Percentiles rank a stretch among this genome's conserved stretches.
Conservation (phyloP, 2,329 filamentous ascomycete species). For the Madurella mycetomatis region DNA sequence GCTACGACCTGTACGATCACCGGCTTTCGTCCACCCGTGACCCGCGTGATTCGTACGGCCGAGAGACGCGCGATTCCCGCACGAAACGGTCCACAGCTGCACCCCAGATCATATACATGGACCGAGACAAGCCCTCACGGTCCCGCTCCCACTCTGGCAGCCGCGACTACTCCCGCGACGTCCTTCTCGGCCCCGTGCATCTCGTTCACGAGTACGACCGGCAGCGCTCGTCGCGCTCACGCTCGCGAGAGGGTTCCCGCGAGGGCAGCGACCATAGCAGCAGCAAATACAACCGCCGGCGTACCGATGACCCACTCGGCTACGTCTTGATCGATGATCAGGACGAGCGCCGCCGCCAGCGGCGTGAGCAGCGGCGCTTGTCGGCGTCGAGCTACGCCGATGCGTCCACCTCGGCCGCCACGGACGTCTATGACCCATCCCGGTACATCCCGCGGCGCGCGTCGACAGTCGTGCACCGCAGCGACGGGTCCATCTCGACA, state of each 20-base stretch:
- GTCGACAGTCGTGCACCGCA: slow-evolving; percentile 22
- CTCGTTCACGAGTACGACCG: slow-evolving; percentile 19
- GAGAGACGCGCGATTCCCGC: slow-evolving; percentile 18
- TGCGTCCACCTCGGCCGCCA: slow-evolving; percentile 5
- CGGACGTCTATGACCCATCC: slow-evolving; percentile 13
- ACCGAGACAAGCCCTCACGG: slow-evolving; percentile 13
- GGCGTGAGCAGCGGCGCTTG: slow-evolving; percentile 13
- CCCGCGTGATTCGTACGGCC: slow-evolving; percentile 15
- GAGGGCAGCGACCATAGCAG: slow-evolving; percentile 1
- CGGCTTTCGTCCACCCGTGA: slow-evolving; percentile 12
- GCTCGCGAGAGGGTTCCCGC: neutral
- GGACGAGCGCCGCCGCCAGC: slow-evolving; percentile 19
- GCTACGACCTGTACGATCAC: slow-evolving; percentile 15
- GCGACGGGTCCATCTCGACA: slow-evolving; percentile 13
- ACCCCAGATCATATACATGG: slow-evolving; percentile 24
- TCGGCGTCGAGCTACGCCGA: slow-evolving; percentile 10
- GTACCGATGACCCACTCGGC: slow-evolving; percentile 2
- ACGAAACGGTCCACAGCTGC: slow-evolving; percentile 27
- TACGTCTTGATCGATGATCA: slow-evolving; percentile 24
- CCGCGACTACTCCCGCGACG: slow-evolving; percentile 17
- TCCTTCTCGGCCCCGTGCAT: slow-evolving; percentile 17
- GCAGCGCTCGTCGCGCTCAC: slow-evolving; percentile 16
- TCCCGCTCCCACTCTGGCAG: slow-evolving; percentile 16
- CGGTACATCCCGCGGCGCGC: slow-evolving; percentile 17
- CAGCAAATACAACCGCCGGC: slow-evolving; percentile 12